Base-by-base conservation (phyloP, 2,329 filamentous ascomycete species). In the Onygenales sp. region DNA sequence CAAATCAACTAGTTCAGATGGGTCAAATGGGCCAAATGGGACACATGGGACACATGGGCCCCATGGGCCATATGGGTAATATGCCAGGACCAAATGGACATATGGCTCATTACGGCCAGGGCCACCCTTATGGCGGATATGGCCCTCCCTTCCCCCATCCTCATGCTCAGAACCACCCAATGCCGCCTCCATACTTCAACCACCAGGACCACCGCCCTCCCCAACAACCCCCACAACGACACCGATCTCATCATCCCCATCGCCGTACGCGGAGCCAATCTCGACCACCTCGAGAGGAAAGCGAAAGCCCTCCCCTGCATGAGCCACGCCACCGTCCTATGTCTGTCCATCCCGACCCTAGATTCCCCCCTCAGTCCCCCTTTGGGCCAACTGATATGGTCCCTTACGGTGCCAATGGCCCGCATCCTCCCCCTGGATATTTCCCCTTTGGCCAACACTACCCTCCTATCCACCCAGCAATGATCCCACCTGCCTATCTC, bases 351-450 rank as follows among this genome's bases (percentile, higher is more conserved):
- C 53, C 64, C 46, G 32, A 51, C 11, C 48, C 56, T 21, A 54
- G 51, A 46, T 38, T 54, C 13, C 38, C 66, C 21, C 55, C 64
- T 31, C 21, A 27, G 21, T 31, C 46, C 31, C 64, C 62, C 2
- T 71, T 63, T 55, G 61, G 59, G 11, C 57, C 63, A 4, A 66
- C 70, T 17, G 71, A 73, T 21, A 57, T 75, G 47, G 63, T 74
- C 45, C 66, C 67, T 13, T 75, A 69, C 54, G 62, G 63, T 36
- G 55, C 62, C 43, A 61, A 61, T 27, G 61, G 60, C 7, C 55
- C 57, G 51, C 72, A 68, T 54, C 66, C 67, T 0, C 52, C 46
- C n/a, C 52, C 43, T 46, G 46, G 33, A 6, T 45, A 50, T 27
- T 56, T 51, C 38, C 31, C 43, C n/a, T 68, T 66, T 59, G 64